Percentiles rank a stretch among this genome's conserved stretches.
Evolutionary conservation across 2,329 filamentous ascomycete genomes (phyloP).

Genomic region (Botrytis deweyae): DNA sequence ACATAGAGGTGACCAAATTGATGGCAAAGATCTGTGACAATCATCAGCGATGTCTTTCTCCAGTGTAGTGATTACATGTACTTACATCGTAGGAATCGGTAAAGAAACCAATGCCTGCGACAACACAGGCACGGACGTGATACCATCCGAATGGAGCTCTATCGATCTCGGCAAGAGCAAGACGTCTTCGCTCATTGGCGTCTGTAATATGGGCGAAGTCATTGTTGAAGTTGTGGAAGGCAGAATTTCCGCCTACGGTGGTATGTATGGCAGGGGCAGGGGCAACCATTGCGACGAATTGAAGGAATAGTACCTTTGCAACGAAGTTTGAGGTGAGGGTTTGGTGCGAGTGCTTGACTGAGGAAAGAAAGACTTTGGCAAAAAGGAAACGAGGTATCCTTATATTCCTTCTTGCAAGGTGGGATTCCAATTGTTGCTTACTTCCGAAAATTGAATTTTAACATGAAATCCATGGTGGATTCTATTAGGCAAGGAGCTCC

Average conservation of each 20-base stretch:
- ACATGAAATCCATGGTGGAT: background rate
- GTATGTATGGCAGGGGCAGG: constrained; percentile 64
- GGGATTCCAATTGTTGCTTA: background rate
- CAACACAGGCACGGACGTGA: constrained; percentile 71
- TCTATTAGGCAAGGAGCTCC: constrained; percentile 17
- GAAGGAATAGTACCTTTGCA: background rate
- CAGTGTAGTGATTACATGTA: constrained; percentile 33
- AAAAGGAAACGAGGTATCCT: constrained; percentile 11
- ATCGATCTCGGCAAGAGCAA: constrained; percentile 79
- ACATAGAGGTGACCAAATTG: constrained; percentile 37
- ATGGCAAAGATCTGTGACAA: constrained; percentile 38
- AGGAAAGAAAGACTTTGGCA: background rate
- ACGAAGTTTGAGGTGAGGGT: background rate
- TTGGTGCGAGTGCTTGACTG: constrained; percentile 26
- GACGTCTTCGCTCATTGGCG: constrained; percentile 74
- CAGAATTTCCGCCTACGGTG: constrained; percentile 65
- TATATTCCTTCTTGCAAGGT: constrained; percentile 8
- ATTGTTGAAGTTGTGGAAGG: constrained; percentile 77
- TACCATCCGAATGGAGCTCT: constrained; percentile 79
- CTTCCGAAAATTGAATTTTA: background rate
- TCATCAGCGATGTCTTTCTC: constrained; percentile 37
- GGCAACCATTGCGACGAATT: constrained; percentile 38
- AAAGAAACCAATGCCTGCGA: constrained; percentile 85
- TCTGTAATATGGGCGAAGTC: constrained; percentile 66
- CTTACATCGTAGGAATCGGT: constrained; percentile 86